Evolutionary conservation across 1,284 basidiomycete species (phyloP), one percentile per base, ranked within the genome.

Genomic region (Trichosporon coremiiforme): DNA sequence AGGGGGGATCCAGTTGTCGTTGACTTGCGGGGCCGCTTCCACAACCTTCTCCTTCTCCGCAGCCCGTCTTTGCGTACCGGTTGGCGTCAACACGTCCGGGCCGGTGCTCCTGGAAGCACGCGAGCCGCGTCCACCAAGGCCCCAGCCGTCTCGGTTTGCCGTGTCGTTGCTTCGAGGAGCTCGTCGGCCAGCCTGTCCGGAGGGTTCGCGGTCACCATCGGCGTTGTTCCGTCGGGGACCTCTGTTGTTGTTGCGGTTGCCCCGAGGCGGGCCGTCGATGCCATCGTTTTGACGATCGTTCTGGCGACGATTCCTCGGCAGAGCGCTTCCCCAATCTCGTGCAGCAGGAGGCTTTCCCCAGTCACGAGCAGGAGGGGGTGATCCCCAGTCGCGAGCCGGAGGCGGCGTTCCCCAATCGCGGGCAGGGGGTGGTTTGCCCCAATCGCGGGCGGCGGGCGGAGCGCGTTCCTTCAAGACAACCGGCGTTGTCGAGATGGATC

Each of bases 391-490:
- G 20, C 63, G 38, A 7, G 36, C 25, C 3, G 38, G 20, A 25
- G 36, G 36, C 35, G 38, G 20, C 63, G 25, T 29, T 25, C 38
- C 63, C 63, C 63, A 41, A 29, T 64, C 36, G 20, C 63, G 36
- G 12, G 63, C 22, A 33, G 36, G 36, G 1, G 38, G 36, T 29
- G 63, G 36, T 38, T 45, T 41, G 13, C 63, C 36, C 63, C 36
- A 64, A 15, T 38, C 33, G 20, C 65, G 65, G n/a, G 29, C 33
- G 31, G 65, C 10, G 20, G 22, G 33, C 33, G 64, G 29, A 15
- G 41, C 17, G 10, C 57, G 29, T 33, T 62, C 57, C 31, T 62
- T 62, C 31, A 35, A 62, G 13, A 33, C 31, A 5, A 33, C 31
- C 57, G 15, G 29, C 15, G 57, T 33, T 31, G 57, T 35, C 8